Evolutionary conservation across 2,329 filamentous ascomycete genomes (phyloP), one percentile per base, ranked within the genome.

Genomic region (Diaporthe sp.): DNA sequence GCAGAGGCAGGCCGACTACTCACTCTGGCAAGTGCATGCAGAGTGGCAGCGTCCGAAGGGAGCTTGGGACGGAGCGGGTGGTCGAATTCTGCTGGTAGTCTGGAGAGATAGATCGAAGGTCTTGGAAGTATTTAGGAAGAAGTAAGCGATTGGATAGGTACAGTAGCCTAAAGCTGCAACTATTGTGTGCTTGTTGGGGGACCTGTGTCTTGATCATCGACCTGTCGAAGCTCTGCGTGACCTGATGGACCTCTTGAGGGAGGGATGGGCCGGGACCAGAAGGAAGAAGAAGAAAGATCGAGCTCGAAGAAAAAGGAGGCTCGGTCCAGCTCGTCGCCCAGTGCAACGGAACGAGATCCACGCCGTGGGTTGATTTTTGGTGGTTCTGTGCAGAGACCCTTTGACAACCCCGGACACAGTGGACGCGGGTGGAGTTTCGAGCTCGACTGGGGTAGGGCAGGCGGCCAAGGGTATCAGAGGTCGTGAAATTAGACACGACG

Each of bases 121-220:
- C 58, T 44, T 28, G 34, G 55, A 39, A 57, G 71, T 47, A 55
- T 55, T 22, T 65, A 47, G 75, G 57, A 57, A 68, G 57, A 51
- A 61, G 73, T 76, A 75, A 76, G 70, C 75, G 74, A 58, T 65
- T 71, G 67, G 76, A 73, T 77, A 78, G 76, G 75, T 76, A 65
- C 76, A 82, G 78, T 78, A 82, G 83, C 77, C 78, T 78, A 83
- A 84, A 82, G 82, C 81, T 82, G 80, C 81, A 82, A 80, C 76
- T 78, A 70, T 75, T 70, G 73, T 25, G 76, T 77, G 75, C 74
- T 77, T 78, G 74, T 72, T 65, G 71, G 65, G 75, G 76, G 73
- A 65, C 65, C 73, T 61, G 55, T n/a, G 74, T 70, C 65, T 55
- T 31, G 65, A 70, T 58, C 67, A 67, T 70, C 70, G 53, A 72